These are phyloP conservation scores for Nematodospora anomalae DNA, from an alignment of 1,139 yeast species.

Conservation along the genomic window DNA sequence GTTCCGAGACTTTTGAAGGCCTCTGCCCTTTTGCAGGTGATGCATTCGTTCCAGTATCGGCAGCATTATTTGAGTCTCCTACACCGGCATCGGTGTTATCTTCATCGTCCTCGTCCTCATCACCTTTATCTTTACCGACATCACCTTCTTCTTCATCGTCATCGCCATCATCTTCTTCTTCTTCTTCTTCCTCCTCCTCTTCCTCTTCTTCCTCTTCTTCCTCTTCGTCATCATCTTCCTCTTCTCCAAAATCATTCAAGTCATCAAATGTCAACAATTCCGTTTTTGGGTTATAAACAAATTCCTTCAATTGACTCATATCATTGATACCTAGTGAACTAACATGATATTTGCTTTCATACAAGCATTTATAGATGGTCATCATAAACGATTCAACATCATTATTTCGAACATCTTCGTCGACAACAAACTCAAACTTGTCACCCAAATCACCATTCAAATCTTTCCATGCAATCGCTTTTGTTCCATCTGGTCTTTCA, in stretches of 20 bases:
- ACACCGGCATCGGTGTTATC: conserved; percentile 16
- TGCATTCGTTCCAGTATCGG: not conserved
- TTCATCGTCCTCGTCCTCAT: conserved; percentile 8
- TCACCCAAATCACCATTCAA: conserved; percentile 87
- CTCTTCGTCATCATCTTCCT: conserved; percentile 15
- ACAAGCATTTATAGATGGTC: conserved; percentile 67
- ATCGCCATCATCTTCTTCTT: conserved; percentile 5
- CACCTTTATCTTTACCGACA: conserved; percentile 9
- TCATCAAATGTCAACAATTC: conserved; percentile 26
- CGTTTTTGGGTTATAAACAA: conserved; percentile 39
- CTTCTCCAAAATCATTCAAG: conserved; percentile 15
- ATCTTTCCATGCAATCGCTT: conserved; percentile 77
- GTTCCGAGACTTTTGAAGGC: conserved; percentile 5
- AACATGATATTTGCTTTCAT: conserved; percentile 68
- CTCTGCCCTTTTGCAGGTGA: not conserved
- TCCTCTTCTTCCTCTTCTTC: conserved; percentile 17
- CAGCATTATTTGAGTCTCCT: conserved; percentile 12
- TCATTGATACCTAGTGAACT: conserved; percentile 49
- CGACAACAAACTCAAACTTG: conserved; percentile 76
- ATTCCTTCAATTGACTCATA: conserved; percentile 53
- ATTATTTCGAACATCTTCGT: conserved; percentile 53
- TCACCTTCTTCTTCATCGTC: conserved; percentile 3
- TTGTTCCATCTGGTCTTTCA: conserved; percentile 31
- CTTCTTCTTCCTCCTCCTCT: conserved; percentile 15
- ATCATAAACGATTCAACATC: conserved; percentile 67